A percentile compares a stretch with the other conserved stretches of the same genome.
Conservation (phyloP, 257 asterid genomes). For the Penstemon newberryi region DNA sequence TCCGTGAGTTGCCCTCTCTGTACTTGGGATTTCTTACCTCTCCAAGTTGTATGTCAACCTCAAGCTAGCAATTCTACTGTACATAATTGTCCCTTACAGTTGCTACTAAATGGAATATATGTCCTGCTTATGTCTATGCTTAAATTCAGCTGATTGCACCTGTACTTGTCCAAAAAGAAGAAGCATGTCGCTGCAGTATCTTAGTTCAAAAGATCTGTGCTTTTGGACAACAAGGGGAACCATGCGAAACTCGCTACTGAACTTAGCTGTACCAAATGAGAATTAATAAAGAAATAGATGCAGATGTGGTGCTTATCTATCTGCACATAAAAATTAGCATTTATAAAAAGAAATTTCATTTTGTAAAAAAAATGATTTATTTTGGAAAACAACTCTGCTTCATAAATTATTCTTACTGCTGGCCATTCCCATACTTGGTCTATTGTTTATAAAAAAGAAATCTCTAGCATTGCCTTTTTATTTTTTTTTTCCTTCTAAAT, state of each 20-base stretch:
- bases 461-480: background rate
- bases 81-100: background rate
- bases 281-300: slow-evolving; percentile 2
- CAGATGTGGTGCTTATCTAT: slow-evolving; percentile 7
- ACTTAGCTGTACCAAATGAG: background rate
- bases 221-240: background rate
- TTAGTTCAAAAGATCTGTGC: background rate
- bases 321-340: slow-evolving; percentile 5
- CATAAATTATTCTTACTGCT: slow-evolving; percentile 2
- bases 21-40: background rate
- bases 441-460: background rate
- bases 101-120: background rate
- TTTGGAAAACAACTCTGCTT: background rate
- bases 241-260: background rate
- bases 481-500: background rate
- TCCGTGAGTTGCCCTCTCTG: slow-evolving; percentile 5
- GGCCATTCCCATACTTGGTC: slow-evolving; percentile 2
- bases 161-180: background rate
- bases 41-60: background rate
- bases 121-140: background rate
- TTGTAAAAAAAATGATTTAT: background rate
- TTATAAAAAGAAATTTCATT: background rate
- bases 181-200: background rate
- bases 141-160: background rate
- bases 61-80: background rate